Evolutionary conservation across 2,329 filamentous ascomycete species (phyloP), one percentile per base, ranked within the genome.

Genomic region (Penicillium vulpinum): DNA sequence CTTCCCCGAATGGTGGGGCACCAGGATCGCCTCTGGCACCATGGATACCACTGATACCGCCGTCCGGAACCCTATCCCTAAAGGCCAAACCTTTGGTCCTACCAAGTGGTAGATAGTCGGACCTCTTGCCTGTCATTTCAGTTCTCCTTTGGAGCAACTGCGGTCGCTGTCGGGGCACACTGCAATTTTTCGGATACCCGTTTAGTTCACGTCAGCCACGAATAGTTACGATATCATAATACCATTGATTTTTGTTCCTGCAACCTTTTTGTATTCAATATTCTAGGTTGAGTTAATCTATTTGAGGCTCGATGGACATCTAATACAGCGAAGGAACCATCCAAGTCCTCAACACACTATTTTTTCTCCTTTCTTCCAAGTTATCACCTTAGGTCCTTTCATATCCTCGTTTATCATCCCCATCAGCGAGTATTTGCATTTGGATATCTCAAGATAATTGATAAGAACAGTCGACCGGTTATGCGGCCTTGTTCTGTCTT

Each of bases 1-100:
- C 3, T 76, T 83, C 56, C 85, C 86, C 0, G 67, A 77, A 10
- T 91, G 88, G 88, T 90, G 88, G 88, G 87, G 87, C 7, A 89
- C 88, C 55, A 73, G 75, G 0, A 75, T 86, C 2, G 81, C 87
- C 3, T 73, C 72, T 8, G 74, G 80, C 26, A 90, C 88, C 1
- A 79, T 88, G 81, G 88, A 90, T 63, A 80, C 79, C 13, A 69
- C 80, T 64, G 83, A 81, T 11, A 83, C 78, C 1, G 88, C 87
- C 9, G 73, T 89, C n/a, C 81, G 84, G 70, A 74, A 75, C 16
- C 76, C 77, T 10, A 62, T 88, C 11, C 65, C 76, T 0, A 67
- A 78, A 1, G 87, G 86, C 0, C 67, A 84, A 70, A 84, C 74
- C 0, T 90, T 89, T 75, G 87, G 87, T 6, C 87, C 87, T 1